These are phyloP conservation scores for Urtica urens DNA, from an alignment of 306 rosid genomes.

Conservation along the genomic window DNA sequence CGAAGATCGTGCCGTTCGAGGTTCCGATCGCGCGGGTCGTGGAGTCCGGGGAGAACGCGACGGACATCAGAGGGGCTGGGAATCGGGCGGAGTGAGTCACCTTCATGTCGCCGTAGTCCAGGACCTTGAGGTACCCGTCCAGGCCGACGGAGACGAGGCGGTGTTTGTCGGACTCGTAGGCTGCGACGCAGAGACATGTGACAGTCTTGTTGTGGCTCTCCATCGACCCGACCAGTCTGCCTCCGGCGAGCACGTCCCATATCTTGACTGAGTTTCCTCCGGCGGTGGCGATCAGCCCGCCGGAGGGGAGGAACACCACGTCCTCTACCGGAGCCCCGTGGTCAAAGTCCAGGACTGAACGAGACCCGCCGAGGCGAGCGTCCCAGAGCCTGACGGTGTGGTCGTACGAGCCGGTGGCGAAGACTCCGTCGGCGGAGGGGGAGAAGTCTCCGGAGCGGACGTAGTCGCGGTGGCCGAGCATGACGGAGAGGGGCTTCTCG, in stretches of 20 bases:
- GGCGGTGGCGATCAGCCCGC: conserved; percentile 66
- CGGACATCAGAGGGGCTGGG: conserved; percentile 76
- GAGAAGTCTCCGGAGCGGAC: conserved; percentile 61
- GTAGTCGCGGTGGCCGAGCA: conserved; percentile 33
- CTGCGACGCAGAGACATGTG: conserved; percentile 57
- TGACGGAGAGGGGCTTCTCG: conserved; percentile 73
- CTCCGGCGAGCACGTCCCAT: conserved; percentile 57
- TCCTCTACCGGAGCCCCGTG: conserved; percentile 62
- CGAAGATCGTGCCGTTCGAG: conserved; percentile 66
- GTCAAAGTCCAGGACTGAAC: conserved; percentile 39
- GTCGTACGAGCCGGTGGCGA: conserved; percentile 96
- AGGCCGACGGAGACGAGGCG: conserved; percentile 79
- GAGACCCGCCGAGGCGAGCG: conserved; percentile 44
- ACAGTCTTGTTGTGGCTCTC: conserved; percentile 93
- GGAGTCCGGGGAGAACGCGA: conserved; percentile 57
- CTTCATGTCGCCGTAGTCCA: conserved; percentile 60
- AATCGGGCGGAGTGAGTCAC: conserved; percentile 80
- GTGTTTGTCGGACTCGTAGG: conserved; percentile 28
- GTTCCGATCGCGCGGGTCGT: conserved; percentile 57
- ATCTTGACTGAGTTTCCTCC: conserved; percentile 57
- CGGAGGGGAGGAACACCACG: conserved; percentile 77
- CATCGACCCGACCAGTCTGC: conserved; percentile 54
- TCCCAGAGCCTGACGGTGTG: conserved; percentile 88
- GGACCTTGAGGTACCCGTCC: conserved; percentile 92
- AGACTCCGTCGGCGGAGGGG: conserved; percentile 61